These are phyloP conservation scores for Venturia carpophila DNA, from an alignment of 2,329 filamentous ascomycete genomes.

Conservation along the genomic window DNA sequence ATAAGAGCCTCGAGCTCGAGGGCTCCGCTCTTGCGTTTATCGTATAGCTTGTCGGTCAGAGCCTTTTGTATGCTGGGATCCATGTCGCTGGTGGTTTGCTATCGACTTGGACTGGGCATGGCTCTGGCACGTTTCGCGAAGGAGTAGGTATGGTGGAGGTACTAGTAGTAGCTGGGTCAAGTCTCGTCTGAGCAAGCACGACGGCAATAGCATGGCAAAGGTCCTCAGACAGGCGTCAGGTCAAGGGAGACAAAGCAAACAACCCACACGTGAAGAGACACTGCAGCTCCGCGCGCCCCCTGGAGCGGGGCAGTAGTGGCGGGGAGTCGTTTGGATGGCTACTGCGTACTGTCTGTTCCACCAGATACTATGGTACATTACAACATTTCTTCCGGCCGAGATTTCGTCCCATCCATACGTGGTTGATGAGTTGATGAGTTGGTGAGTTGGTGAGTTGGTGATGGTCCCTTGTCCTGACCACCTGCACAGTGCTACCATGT, in stretches of 20 bases:
- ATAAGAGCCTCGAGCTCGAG: constrained; percentile 91
- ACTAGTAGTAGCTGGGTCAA: not conserved
- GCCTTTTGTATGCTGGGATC: constrained; percentile 82
- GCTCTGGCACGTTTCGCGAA: not conserved
- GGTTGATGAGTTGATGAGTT: no score
- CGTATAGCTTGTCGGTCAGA: constrained; percentile 96
- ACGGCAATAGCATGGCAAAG: not conserved
- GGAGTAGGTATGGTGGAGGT: not conserved
- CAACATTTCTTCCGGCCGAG: no score
- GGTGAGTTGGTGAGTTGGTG: no score
- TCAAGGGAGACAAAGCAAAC: not conserved
- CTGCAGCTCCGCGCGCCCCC: no score
- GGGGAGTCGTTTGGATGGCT: no score
- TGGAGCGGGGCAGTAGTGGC: no score
- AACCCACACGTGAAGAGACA: no score
- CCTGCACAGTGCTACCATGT: no score
- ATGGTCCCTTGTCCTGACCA: no score
- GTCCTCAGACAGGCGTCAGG: not conserved
- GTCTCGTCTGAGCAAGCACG: not conserved
- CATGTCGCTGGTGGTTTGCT: constrained; percentile 45
- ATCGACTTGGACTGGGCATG: not conserved
- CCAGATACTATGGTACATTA: no score
- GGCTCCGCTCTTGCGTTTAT: constrained; percentile 93
- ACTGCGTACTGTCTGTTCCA: no score
- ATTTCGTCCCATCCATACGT: no score